A percentile compares a stretch with the other conserved stretches of the same genome.
Evolutionary conservation across 1,139 yeast species (phyloP).

Genomic region (Suhomyces guaymorum): DNA sequence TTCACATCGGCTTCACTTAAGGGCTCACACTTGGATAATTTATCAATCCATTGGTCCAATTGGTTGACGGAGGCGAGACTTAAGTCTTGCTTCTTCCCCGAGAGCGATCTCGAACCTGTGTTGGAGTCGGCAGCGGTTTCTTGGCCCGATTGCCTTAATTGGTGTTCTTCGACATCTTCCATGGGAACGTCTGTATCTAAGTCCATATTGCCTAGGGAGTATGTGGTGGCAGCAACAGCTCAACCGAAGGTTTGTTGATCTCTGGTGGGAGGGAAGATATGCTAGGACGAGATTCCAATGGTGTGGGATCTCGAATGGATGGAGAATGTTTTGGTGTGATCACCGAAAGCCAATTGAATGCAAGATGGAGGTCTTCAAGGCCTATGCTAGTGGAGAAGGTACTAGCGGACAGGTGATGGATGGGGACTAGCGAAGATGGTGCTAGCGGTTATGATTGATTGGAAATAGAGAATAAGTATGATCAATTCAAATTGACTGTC

Average conservation of each 20-base stretch:
- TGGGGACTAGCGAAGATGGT: conserved; percentile 4
- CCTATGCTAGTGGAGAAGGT: conserved; percentile 2
- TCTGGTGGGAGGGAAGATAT: neutral
- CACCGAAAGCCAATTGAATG: conserved; percentile 2
- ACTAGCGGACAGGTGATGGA: conserved; percentile 4
- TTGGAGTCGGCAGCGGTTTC: conserved; percentile 17
- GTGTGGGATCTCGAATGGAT: neutral
- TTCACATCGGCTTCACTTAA: conserved; percentile 81
- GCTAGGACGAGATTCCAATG: neutral
- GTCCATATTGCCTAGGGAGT: conserved; percentile 43
- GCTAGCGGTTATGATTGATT: conserved; percentile 9
- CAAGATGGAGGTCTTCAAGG: neutral
- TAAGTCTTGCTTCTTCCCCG: conserved; percentile 26
- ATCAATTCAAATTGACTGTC: conserved; percentile 7
- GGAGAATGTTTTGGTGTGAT: neutral
- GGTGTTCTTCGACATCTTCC: conserved; percentile 67
- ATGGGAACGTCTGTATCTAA: conserved; percentile 69
- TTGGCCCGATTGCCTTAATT: conserved; percentile 20
- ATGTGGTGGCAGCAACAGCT: neutral
- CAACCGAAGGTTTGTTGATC: no score
- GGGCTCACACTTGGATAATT: conserved; percentile 76
- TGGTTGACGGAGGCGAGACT: conserved; percentile 51
- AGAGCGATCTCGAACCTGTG: conserved; percentile 16
- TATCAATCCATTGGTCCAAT: conserved; percentile 87
- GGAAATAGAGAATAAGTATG: conserved; percentile 6